phyloP scores from a whole-genome alignment of 495 filamentous ascomycete species.

The Talaromyces borbonicus region DNA sequence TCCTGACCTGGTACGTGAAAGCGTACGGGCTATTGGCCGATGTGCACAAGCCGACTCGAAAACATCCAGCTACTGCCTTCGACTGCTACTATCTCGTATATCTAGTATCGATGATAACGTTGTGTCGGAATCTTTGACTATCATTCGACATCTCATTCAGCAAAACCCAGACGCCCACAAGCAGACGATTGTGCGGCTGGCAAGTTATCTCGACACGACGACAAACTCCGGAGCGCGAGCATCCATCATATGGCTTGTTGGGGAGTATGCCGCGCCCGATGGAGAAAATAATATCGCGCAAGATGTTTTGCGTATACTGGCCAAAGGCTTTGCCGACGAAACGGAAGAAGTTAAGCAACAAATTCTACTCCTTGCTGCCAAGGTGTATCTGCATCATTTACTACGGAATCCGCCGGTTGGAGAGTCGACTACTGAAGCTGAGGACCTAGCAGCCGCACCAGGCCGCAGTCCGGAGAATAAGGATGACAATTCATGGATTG shows the following conservation, averaged over 20 bases:
- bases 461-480: constrained; percentile 6
- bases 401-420: constrained; percentile 26
- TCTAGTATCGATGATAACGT: constrained; percentile 75
- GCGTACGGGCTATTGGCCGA: constrained; percentile 83
- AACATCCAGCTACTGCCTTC: constrained; percentile 66
- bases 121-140: constrained; percentile 82
- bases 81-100: constrained; percentile 73
- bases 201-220: constrained; percentile 79
- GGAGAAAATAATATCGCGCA: constrained; percentile 79
- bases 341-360: constrained; percentile 79
- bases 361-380: constrained; percentile 84
- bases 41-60: constrained; percentile 70
- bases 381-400: constrained; percentile 85
- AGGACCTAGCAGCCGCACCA: constrained; percentile 18
- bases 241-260: constrained; percentile 94
- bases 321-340: constrained; percentile 75
- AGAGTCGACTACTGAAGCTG: neutral
- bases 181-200: constrained; percentile 77
- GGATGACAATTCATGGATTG: constrained; percentile 29
- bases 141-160: constrained; percentile 91
- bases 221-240: constrained; percentile 79
- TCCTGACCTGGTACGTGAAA: constrained; percentile 70
- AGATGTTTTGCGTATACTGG: constrained; percentile 83
- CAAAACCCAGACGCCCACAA: constrained; percentile 69
- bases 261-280: constrained; percentile 77